Evolutionary conservation across 345 rosid species (phyloP).

Genomic region (Psidium friedrichsthalianum): DNA sequence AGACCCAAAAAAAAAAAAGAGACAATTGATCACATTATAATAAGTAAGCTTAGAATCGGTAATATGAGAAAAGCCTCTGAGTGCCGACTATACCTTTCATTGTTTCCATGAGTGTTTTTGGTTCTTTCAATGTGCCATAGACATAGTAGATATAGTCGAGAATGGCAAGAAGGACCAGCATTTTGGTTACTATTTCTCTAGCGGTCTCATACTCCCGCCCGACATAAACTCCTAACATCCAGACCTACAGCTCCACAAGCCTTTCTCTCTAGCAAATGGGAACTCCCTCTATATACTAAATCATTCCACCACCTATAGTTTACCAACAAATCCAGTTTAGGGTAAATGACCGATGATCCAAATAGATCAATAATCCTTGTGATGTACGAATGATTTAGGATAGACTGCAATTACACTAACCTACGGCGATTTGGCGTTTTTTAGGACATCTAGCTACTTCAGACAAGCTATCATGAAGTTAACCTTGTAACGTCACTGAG

Average conservation of each 20-base stretch:
- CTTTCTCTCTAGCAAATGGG: not conserved
- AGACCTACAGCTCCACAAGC: not conserved
- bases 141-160: constrained; percentile 19
- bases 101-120: constrained; percentile 5
- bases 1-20: too few species aligned
- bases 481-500: too few species aligned
- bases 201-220: not conserved
- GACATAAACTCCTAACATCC: not conserved
- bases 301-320: not conserved
- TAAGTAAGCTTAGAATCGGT: not conserved
- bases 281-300: not conserved
- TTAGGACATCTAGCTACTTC: too few species aligned
- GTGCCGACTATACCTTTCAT: constrained; percentile 7
- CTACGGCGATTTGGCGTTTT: too few species aligned
- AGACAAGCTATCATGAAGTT: too few species aligned
- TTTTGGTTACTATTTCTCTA: constrained; percentile 10
- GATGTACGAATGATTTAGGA: too few species aligned
- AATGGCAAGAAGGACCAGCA: not conserved
- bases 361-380: too few species aligned
- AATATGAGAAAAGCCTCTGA: not conserved
- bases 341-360: not conserved
- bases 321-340: not conserved
- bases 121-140: constrained; percentile 19
- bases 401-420: too few species aligned
- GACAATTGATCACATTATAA: too few species aligned